Base-by-base conservation (phyloP, 2,329 filamentous ascomycete species). In the Hymenoscyphus albidus region DNA sequence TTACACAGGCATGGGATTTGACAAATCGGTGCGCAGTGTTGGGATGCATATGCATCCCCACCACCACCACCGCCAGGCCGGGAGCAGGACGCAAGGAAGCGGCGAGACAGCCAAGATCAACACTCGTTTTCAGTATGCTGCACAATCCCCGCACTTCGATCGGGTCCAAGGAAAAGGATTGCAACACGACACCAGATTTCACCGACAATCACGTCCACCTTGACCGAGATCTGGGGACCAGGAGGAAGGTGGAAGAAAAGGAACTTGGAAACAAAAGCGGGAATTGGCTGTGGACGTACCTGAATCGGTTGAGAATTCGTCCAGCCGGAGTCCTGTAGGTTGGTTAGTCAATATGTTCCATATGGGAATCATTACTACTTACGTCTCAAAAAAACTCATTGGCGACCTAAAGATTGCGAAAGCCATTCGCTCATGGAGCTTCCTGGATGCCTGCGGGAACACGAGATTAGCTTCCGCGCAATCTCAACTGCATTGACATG, bases 331-430 rank as follows among this genome's bases (percentile, higher is more conserved):
- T 99, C 0, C 72, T 74, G 51, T 16, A 18, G 48, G 48, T 54
- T 22, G 48, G 48, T 54, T 31, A 54, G 48, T 27, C 18, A 54
- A 54, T 54, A 54, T 54, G 48, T 27, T 54, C 22, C 48, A 54
- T 22, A 54, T 12, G 22, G 18, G 7, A 54, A 22, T 18, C 48
- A 54, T 54, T 5, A 27, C 16, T 7, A 69, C 71, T 67, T 57
- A 74, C 72, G 93, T 97, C 76, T 99, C 96, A 72, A 99, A 99
- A 80, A 99, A 99, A 72, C 88, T 95, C 95, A 99, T 99, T 62
- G 95, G 96, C 44, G 93, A 96, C 70, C 95, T 86, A 83, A 99
- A 99, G 72, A 98, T 97, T 18, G 95, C 93, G 73, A 90, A 95
- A 55, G 94, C 94, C 95, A 99, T 98, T 69, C 92, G 85, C 79